phyloP scores from a whole-genome alignment of 305 asterid genomes.

The Fraxinus ornus region DNA sequence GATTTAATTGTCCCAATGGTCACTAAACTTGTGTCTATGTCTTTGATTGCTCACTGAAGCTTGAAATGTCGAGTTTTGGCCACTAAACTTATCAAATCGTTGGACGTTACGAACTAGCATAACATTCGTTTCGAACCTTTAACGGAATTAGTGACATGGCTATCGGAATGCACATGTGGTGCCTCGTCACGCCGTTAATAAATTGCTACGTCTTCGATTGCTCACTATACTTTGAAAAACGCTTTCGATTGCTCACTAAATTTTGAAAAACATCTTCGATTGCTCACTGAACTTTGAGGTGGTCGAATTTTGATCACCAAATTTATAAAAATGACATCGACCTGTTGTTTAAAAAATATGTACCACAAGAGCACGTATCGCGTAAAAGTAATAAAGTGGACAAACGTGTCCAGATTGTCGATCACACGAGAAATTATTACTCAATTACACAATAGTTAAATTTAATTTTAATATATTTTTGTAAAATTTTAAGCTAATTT shows the following conservation, averaged over 20 bases:
- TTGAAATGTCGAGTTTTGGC: not conserved
- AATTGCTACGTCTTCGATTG: not conserved
- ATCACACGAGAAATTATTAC: not conserved
- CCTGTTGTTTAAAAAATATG: not conserved
- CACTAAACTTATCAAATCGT: not conserved
- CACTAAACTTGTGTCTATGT: not conserved
- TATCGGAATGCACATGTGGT: not conserved
- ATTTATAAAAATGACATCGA: not conserved
- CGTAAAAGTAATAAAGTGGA: not conserved
- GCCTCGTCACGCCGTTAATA: not conserved
- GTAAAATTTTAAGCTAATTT: too few species aligned
- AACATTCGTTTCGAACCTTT: not conserved
- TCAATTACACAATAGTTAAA: too few species aligned
- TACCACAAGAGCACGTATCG: not conserved
- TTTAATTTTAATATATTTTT: too few species aligned
- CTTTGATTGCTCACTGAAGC: not conserved
- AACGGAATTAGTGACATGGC: not conserved
- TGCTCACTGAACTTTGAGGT: not conserved
- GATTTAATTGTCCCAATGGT: not conserved
- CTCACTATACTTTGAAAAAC: not conserved
- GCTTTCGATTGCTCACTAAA: not conserved
- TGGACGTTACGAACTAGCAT: not conserved
- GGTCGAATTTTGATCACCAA: not conserved
- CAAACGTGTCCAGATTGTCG: not conserved
- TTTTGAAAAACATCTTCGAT: too few species aligned